Evolutionary conservation across 2,329 filamentous ascomycete genomes (phyloP).

Genomic region (Piedraia hortae): DNA sequence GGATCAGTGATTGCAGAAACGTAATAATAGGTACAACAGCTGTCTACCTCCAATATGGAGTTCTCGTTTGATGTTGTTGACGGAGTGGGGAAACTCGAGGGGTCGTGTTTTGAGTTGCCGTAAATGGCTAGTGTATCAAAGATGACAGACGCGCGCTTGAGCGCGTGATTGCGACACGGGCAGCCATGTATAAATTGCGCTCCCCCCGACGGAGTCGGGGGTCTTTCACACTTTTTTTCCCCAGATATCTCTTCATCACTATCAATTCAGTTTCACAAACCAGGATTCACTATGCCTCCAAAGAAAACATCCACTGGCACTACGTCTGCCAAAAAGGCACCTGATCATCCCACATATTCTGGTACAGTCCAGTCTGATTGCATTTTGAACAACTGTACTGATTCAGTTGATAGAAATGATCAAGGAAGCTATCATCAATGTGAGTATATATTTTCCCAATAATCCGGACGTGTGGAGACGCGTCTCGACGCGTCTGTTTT

Average conservation of each 20-base stretch:
- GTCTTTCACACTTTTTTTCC: background rate
- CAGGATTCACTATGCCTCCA: slow-evolving; percentile 29
- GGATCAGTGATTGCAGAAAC: slow-evolving; percentile 15
- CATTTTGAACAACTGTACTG: too few relatives aligned
- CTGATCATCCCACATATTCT: slow-evolving; percentile 31
- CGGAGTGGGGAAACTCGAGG: background rate
- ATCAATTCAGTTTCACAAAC: too few relatives aligned
- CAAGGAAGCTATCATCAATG: slow-evolving; percentile 41
- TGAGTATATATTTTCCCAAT: slow-evolving; percentile 29
- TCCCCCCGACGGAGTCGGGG: too few relatives aligned
- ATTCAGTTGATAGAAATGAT: slow-evolving; percentile 36
- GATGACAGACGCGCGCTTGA: too few relatives aligned
- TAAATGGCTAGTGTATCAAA: too few relatives aligned
- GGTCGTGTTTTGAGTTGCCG: background rate
- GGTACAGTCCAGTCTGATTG: too few relatives aligned
- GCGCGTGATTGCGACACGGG: too few relatives aligned
- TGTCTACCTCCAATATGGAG: background rate
- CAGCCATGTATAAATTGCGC: too few relatives aligned
- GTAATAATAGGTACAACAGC: background rate
- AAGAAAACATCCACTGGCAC: slow-evolving; percentile 26
- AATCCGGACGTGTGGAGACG: slow-evolving; percentile 15
- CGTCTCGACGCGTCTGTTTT: slow-evolving; percentile 3
- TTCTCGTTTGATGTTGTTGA: background rate
- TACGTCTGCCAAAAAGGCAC: slow-evolving; percentile 11
- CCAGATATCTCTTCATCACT: background rate